Conservation (phyloP, 179 eudicot species). For the Drosera spatulata region DNA sequence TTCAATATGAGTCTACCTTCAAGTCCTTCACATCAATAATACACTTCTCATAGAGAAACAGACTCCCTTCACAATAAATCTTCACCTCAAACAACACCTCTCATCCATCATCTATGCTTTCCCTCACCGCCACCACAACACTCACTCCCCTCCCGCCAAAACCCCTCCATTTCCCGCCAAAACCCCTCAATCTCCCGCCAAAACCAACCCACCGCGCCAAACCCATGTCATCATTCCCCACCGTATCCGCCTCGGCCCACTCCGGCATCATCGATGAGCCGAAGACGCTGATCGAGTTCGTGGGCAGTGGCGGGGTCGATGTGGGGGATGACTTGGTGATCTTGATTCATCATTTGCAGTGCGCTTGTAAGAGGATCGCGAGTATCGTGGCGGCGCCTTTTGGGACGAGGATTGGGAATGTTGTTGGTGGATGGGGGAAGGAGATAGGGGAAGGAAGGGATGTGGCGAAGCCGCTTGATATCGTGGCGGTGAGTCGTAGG, state of each 20-base stretch:
- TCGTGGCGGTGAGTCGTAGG: conserved; percentile 39
- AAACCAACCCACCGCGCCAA: conserved; percentile 13
- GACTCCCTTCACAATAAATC: too few relatives aligned
- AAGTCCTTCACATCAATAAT: too few relatives aligned
- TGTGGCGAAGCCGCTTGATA: conserved; percentile 90
- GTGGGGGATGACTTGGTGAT: conserved; percentile 78
- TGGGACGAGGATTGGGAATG: conserved; percentile 34
- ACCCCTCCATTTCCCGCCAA: background rate
- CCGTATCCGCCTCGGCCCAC: conserved; percentile 27
- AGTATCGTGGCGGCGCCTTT: conserved; percentile 85
- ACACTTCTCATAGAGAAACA: too few relatives aligned
- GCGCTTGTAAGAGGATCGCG: conserved; percentile 80
- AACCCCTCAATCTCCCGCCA: conserved; percentile 7
- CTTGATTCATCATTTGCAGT: conserved; percentile 66
- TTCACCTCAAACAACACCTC: too few relatives aligned
- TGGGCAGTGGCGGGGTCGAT: conserved; percentile 57
- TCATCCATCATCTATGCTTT: too few relatives aligned
- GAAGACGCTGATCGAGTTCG: conserved; percentile 55
- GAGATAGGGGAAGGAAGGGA: conserved; percentile 45
- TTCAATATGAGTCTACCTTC: too few relatives aligned
- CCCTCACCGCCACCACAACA: conserved; percentile 17
- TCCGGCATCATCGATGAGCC: conserved; percentile 14
- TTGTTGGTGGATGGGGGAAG: conserved; percentile 10
- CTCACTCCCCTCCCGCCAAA: conserved; percentile 17
- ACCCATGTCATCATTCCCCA: conserved; percentile 38